Evolutionary conservation across 495 filamentous ascomycete species (phyloP).

Genomic region (Xylaria acuta): DNA sequence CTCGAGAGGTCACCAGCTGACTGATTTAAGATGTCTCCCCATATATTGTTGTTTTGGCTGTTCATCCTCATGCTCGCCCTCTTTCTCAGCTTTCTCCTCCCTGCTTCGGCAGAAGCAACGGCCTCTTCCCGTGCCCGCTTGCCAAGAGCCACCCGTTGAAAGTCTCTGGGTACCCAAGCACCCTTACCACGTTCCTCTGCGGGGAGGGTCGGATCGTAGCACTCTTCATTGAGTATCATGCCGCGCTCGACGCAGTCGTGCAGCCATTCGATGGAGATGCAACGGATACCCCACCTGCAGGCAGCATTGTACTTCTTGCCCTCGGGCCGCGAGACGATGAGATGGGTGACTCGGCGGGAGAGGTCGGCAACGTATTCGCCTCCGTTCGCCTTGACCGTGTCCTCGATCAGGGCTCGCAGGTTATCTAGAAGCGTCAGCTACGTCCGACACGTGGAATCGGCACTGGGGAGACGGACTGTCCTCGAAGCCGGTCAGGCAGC

Average conservation of each 20-base stretch:
- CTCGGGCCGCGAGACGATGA: conserved; percentile 77
- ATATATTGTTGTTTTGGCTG: conserved; percentile 80
- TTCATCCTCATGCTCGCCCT: conserved; percentile 79
- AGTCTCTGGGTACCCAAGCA: conserved; percentile 72
- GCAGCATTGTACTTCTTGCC: conserved; percentile 92
- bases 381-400: conserved; percentile 67
- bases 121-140: conserved; percentile 45
- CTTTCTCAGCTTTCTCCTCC: conserved; percentile 77
- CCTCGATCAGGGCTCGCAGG: conserved; percentile 70
- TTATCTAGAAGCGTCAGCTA: conserved; percentile 57
- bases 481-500: conserved; percentile 91
- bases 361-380: conserved; percentile 85
- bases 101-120: conserved; percentile 41
- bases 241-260: conserved; percentile 83
- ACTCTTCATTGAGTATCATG: conserved; percentile 87
- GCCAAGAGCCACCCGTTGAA: conserved; percentile 45
- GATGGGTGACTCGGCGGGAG: conserved; percentile 82
- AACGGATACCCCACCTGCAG: conserved; percentile 74
- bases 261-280: conserved; percentile 85
- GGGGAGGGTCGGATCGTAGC: conserved; percentile 77
- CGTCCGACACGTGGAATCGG: background rate
- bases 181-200: conserved; percentile 72
- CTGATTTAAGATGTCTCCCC: conserved; percentile 78
- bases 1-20: conserved; percentile 35
- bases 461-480: conserved; percentile 63